Percentiles rank a stretch among this genome's conserved stretches.
Conservation (phyloP, 441 rosid genomes). For the Eruca vesicaria region DNA sequence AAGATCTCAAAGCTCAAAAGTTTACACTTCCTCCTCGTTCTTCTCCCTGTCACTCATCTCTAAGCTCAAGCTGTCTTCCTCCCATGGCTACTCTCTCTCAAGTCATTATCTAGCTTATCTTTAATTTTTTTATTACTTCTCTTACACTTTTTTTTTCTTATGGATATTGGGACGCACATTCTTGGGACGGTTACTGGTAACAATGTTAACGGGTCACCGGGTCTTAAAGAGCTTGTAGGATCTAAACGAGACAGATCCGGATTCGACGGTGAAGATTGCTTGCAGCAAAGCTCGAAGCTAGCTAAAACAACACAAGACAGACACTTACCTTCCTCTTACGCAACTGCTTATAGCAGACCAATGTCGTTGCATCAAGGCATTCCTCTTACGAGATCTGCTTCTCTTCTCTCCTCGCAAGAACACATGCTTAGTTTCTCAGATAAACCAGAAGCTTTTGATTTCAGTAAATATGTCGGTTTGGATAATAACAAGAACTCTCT, state of each 20-base stretch:
- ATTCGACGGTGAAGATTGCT: slow-evolving; percentile 46
- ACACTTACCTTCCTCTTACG: slow-evolving; percentile 25
- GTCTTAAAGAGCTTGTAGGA: slow-evolving; percentile 39
- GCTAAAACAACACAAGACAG: slow-evolving; percentile 26
- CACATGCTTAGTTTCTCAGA: slow-evolving; percentile 70
- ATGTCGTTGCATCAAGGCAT: slow-evolving; percentile 48
- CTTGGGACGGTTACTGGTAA: slow-evolving; percentile 44
- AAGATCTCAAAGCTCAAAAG: slow-evolving; percentile 16
- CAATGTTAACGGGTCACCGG: slow-evolving; percentile 34
- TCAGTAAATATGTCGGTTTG: slow-evolving; percentile 39
- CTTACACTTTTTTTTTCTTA: slow-evolving; percentile 17
- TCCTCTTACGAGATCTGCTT: slow-evolving; percentile 55
- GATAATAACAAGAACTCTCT: slow-evolving; percentile 35
- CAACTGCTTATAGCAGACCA: slow-evolving; percentile 33
- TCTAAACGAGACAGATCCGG: slow-evolving; percentile 61
- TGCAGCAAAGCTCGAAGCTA: slow-evolving; percentile 44
- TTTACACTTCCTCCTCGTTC: slow-evolving; percentile 29
- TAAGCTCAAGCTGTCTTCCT: slow-evolving; percentile 34
- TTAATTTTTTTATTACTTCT: not conserved
- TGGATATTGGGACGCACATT: slow-evolving; percentile 61
- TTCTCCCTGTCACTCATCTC: slow-evolving; percentile 30
- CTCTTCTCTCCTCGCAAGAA: slow-evolving; percentile 41
- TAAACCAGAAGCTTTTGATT: slow-evolving; percentile 46
- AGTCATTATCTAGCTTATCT: slow-evolving; percentile 33
- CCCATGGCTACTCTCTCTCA: slow-evolving; percentile 42